These are phyloP conservation scores for Taphrina communis DNA, from an alignment of 1,139 yeast genomes.

Conservation along the genomic window DNA sequence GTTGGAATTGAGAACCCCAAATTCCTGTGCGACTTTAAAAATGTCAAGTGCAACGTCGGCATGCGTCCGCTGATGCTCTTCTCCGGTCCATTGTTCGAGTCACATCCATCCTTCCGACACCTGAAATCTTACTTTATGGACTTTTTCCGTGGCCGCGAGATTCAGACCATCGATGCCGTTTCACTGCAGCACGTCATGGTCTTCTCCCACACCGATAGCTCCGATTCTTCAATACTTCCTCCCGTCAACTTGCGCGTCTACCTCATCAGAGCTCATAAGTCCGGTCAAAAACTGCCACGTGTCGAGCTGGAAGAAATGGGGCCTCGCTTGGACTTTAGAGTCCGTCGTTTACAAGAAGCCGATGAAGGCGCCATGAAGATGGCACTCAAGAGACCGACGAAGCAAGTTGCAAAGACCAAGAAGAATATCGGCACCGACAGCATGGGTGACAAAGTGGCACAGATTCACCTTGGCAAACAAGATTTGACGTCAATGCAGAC, in stretches of 20 bases:
- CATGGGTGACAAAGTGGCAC: constrained; percentile 97
- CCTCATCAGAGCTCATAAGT: constrained; percentile 73
- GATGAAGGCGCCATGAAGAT: constrained; percentile 89
- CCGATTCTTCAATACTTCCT: constrained; percentile 61
- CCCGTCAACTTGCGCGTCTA: constrained; percentile 88
- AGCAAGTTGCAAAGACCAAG: constrained; percentile 77
- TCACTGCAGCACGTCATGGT: constrained; percentile 91
- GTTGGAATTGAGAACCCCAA: constrained; percentile 73
- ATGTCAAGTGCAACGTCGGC: constrained; percentile 82
- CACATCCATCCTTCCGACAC: constrained; percentile 84
- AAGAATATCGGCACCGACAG: constrained; percentile 87
- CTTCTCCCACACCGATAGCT: constrained; percentile 76
- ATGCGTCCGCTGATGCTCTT: constrained; percentile 93
- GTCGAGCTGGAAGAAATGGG: constrained; percentile 95
- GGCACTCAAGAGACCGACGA: constrained; percentile 81
- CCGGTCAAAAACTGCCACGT: constrained; percentile 86
- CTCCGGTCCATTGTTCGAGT: constrained; percentile 90
- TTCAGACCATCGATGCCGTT: constrained; percentile 87
- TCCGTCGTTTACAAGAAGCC: constrained; percentile 86
- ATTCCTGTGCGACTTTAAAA: constrained; percentile 73
- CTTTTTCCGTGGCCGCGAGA: constrained; percentile 82
- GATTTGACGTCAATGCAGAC: constrained; percentile 89
- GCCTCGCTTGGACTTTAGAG: constrained; percentile 89
- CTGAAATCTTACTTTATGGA: constrained; percentile 87
- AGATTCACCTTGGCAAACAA: constrained; percentile 94